phyloP scores from a whole-genome alignment of 2,329 filamentous ascomycete genomes.

The Botryotinia calthae region DNA sequence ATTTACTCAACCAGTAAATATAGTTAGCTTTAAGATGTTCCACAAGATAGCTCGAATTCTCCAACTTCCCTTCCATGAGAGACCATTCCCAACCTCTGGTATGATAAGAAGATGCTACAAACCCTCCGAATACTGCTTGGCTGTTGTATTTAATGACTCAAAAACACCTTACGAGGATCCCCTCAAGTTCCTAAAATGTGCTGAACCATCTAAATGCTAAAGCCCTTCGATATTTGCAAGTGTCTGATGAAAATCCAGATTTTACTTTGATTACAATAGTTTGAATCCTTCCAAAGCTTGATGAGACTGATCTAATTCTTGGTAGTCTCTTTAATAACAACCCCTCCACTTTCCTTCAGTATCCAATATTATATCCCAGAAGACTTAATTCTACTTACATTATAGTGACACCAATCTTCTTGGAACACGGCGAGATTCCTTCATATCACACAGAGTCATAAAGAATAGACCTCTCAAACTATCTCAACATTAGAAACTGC shows the following conservation, averaged over 20 bases:
- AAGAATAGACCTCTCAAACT: too few species aligned
- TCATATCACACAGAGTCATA: too few species aligned
- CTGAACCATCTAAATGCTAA: background rate
- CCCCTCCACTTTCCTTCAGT: background rate
- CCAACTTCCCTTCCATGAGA: accelerated
- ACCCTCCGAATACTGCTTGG: accelerated
- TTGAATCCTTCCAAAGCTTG: background rate
- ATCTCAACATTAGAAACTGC: background rate
- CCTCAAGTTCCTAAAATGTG: too few species aligned
- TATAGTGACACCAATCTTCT: background rate
- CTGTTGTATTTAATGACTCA: too few species aligned
- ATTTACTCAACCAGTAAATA: background rate
- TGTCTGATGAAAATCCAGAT: accelerated
- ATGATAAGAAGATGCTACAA: accelerated
- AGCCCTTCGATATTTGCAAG: too few species aligned
- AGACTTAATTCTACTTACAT: too few species aligned
- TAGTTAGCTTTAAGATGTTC: background rate
- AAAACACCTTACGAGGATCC: background rate
- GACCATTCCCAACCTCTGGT: accelerated
- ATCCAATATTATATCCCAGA: background rate
- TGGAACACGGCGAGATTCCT: background rate
- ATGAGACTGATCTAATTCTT: too few species aligned
- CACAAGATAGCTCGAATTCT: background rate
- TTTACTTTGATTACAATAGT: background rate
- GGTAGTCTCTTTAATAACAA: background rate